phyloP scores from a whole-genome alignment of 306 rosid genomes.

The Vigna angularis region DNA sequence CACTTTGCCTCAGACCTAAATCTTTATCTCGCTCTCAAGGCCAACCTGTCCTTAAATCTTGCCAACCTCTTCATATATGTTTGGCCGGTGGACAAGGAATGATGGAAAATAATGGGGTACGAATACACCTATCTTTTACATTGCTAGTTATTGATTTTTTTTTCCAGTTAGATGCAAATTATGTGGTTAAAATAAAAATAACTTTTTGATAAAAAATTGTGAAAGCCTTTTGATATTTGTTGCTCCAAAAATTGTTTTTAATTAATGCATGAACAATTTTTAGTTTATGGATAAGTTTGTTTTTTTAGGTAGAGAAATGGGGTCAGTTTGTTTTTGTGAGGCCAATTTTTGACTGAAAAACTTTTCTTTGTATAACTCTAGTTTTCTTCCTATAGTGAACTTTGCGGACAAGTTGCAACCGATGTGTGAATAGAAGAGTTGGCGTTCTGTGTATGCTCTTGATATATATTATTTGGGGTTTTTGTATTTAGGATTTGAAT shows the following conservation, averaged over 20 bases:
- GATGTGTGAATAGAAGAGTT: neutral
- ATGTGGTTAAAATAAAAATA: too few relatives aligned
- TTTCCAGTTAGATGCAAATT: neutral
- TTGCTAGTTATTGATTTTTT: neutral
- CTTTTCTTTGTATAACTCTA: neutral
- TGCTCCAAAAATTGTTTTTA: neutral
- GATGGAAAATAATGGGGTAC: slow-evolving; percentile 61
- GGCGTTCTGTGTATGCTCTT: slow-evolving; percentile 24
- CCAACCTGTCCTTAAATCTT: slow-evolving; percentile 47
- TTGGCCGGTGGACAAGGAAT: slow-evolving; percentile 64
- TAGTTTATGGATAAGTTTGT: neutral
- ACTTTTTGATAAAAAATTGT: neutral
- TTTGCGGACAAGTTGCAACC: slow-evolving; percentile 12
- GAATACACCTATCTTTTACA: neutral
- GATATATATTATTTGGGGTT: slow-evolving; percentile 6
- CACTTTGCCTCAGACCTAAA: slow-evolving; percentile 12
- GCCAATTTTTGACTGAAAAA: neutral
- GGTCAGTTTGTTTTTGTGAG: neutral
- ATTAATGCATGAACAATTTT: neutral
- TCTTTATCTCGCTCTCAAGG: slow-evolving; percentile 42
- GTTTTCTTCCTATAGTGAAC: neutral
- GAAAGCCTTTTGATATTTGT: neutral
- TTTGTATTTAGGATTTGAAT: slow-evolving; percentile 12
- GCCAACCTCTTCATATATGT: slow-evolving; percentile 53
- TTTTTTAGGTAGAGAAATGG: neutral